phyloP scores from a whole-genome alignment of 2,329 filamentous ascomycete genomes.

The Bipolaris oryzae region DNA sequence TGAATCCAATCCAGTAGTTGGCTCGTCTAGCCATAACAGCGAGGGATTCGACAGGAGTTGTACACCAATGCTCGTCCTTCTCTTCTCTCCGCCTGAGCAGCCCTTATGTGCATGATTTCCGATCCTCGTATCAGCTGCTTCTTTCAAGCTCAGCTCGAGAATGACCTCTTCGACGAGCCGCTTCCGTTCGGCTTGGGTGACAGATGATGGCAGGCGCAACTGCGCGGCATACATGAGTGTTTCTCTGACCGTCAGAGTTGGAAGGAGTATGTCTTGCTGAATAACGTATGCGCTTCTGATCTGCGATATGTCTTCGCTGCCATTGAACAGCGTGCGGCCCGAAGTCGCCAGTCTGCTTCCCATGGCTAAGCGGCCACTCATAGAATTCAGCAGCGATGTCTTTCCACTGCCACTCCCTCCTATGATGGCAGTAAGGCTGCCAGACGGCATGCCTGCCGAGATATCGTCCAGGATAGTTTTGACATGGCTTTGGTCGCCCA shows the following conservation, averaged over 20 bases:
- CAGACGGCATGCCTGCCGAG: conserved; percentile 66
- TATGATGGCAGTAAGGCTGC: conserved; percentile 75
- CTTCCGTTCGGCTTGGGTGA: conserved; percentile 63
- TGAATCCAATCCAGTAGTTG: conserved; percentile 77
- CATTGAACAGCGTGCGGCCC: conserved; percentile 68
- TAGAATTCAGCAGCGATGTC: conserved; percentile 63
- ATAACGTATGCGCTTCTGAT: conserved; percentile 73
- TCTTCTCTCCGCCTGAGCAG: conserved; percentile 80
- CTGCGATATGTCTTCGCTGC: conserved; percentile 53
- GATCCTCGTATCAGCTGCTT: conserved; percentile 76
- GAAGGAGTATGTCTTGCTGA: conserved; percentile 76
- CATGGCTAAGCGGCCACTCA: conserved; percentile 70
- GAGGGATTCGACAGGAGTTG: conserved; percentile 81
- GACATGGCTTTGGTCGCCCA: conserved; percentile 32
- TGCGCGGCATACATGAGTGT: conserved; percentile 76
- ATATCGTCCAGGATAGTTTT: conserved; percentile 67
- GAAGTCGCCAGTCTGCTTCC: conserved; percentile 58
- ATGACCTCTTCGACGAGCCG: conserved; percentile 78
- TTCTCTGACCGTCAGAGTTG: conserved; percentile 76
- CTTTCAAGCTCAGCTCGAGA: conserved; percentile 74
- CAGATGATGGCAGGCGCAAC: conserved; percentile 69
- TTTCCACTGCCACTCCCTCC: conserved; percentile 77
- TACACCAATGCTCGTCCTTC: conserved; percentile 76
- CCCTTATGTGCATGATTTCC: conserved; percentile 74
- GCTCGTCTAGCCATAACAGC: conserved; percentile 78